phyloP scores from a whole-genome alignment of 1,139 yeast genomes.

The Saccharomyces hybrid region DNA sequence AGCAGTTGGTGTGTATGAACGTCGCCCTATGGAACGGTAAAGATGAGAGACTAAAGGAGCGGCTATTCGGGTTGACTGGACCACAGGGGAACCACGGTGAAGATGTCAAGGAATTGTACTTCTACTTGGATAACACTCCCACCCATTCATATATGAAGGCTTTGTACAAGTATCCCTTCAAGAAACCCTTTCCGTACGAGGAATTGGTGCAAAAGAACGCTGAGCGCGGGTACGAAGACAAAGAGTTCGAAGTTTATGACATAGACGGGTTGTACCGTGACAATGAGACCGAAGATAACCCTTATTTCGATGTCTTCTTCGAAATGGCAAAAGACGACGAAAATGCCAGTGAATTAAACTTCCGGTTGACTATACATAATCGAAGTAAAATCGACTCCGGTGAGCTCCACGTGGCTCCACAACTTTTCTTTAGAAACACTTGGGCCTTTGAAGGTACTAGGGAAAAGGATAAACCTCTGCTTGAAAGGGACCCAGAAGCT shows the following conservation, averaged over 20 bases:
- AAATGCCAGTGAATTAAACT: slow-evolving; percentile 72
- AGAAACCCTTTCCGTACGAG: slow-evolving; percentile 67
- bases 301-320: slow-evolving; percentile 82
- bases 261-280: slow-evolving; percentile 28
- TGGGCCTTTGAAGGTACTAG: slow-evolving; percentile 75
- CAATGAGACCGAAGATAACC: slow-evolving; percentile 54
- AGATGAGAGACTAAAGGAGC: slow-evolving; percentile 80
- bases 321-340: slow-evolving; percentile 86
- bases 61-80: slow-evolving; percentile 82
- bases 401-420: slow-evolving; percentile 82
- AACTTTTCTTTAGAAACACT: slow-evolving; percentile 77
- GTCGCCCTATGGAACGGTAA: slow-evolving; percentile 90
- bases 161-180: slow-evolving; percentile 85
- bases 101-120: slow-evolving; percentile 83
- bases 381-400: slow-evolving; percentile 69
- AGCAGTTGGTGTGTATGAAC: slow-evolving; percentile 67
- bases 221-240: slow-evolving; percentile 40
- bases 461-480: slow-evolving; percentile 48
- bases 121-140: slow-evolving; percentile 84
- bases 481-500: slow-evolving; percentile 37
- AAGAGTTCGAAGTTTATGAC: slow-evolving; percentile 42
- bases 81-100: slow-evolving; percentile 96
- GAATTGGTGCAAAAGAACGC: slow-evolving; percentile 65
- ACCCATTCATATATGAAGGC: slow-evolving; percentile 91
- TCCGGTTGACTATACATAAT: slow-evolving; percentile 85